phyloP scores from a whole-genome alignment of 805 yeast genomes.

The Spathaspora hagerdaliae region DNA sequence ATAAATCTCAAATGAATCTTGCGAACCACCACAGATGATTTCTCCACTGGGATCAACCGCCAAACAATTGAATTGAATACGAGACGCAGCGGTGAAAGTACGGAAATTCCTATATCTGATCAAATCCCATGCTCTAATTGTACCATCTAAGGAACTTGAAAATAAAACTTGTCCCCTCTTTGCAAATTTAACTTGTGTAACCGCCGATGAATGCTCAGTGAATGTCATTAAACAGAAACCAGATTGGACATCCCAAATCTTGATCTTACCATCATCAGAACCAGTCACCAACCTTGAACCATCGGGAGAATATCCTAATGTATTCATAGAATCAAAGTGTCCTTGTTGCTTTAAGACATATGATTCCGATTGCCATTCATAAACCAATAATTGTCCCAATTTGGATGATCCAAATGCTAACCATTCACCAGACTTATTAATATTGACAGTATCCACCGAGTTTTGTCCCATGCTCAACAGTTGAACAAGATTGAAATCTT shows the following conservation, averaged over 20 bases:
- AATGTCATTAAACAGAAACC: slow-evolving; percentile 93
- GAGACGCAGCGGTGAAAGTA: slow-evolving; percentile 85
- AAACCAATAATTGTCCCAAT: slow-evolving; percentile 89
- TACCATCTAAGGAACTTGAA: slow-evolving; percentile 91
- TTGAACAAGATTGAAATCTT: slow-evolving; percentile 74
- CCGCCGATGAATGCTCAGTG: slow-evolving; percentile 85
- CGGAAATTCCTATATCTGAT: slow-evolving; percentile 90
- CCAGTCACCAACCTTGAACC: slow-evolving; percentile 91
- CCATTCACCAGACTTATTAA: slow-evolving; percentile 93
- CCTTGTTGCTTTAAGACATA: slow-evolving; percentile 95
- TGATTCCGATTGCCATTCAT: slow-evolving; percentile 98
- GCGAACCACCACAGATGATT: slow-evolving; percentile 90
- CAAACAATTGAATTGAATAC: slow-evolving; percentile 80
- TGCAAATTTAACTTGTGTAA: slow-evolving; percentile 83
- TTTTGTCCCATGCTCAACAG: slow-evolving; percentile 90
- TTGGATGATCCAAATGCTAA: slow-evolving; percentile 88
- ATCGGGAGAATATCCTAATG: slow-evolving; percentile 87
- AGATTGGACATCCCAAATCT: slow-evolving; percentile 90
- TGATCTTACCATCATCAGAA: slow-evolving; percentile 93
- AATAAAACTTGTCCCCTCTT: slow-evolving; percentile 87
- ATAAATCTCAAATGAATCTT: slow-evolving; percentile 84
- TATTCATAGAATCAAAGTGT: slow-evolving; percentile 86
- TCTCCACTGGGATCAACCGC: slow-evolving; percentile 98
- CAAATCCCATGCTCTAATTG: slow-evolving; percentile 96
- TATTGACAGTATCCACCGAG: slow-evolving; percentile 74